Percentiles rank a stretch among this genome's conserved stretches.
phyloP scores from a whole-genome alignment of 306 rosid species.

The Astragalus membranaceus region DNA sequence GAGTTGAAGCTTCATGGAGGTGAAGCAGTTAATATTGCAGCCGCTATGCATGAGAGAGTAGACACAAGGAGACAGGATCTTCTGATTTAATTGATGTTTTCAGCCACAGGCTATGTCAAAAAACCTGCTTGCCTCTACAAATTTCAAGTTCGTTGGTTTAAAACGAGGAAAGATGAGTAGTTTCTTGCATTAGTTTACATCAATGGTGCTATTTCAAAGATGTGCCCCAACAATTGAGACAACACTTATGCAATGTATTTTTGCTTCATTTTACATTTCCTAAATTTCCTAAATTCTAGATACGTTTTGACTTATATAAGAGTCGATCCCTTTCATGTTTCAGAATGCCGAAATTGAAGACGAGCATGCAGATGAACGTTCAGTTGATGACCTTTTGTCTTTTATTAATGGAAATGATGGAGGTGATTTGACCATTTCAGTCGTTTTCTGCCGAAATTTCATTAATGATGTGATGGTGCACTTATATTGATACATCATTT shows the following conservation, averaged over 20 bases:
- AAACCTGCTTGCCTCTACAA: no score
- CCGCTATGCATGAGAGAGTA: no score
- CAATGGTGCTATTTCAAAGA: not conserved
- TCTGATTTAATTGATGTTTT: no score
- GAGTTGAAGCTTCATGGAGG: no score
- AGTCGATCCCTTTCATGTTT: conserved; percentile 20
- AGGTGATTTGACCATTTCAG: conserved; percentile 45
- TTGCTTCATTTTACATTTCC: conserved; percentile 1
- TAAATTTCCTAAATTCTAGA: not conserved
- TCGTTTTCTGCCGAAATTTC: not conserved
- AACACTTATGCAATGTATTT: not conserved
- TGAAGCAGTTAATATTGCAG: no score
- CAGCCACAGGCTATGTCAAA: no score
- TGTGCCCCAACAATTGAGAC: conserved; percentile 6
- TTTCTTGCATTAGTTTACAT: no score
- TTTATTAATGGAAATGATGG: conserved; percentile 83
- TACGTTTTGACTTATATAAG: not conserved
- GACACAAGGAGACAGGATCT: no score
- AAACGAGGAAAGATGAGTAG: no score
- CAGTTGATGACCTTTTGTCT: conserved; percentile 90
- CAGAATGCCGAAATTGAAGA: conserved; percentile 83
- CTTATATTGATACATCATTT: not conserved
- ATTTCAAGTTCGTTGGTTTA: no score
- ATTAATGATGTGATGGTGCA: not conserved
- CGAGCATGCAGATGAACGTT: conserved; percentile 82